phyloP scores from a whole-genome alignment of 495 filamentous ascomycete genomes.

The Pyronema omphalodes region DNA sequence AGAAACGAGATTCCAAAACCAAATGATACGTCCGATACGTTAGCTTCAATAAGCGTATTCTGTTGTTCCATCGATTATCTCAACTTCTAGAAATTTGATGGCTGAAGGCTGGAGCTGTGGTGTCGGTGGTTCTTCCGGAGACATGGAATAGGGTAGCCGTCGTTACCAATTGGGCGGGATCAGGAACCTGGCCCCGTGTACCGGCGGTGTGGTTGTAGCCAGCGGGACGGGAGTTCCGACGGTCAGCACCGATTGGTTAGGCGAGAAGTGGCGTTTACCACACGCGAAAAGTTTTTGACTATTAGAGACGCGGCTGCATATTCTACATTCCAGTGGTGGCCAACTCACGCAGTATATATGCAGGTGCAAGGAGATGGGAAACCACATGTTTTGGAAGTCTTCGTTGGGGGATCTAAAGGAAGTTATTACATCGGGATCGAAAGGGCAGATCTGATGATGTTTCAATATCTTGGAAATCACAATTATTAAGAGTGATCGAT shows the following conservation, averaged over 20 bases:
- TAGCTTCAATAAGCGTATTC: too few relatives aligned
- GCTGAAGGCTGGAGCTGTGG: neutral
- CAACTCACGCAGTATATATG: neutral
- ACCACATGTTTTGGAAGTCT: neutral
- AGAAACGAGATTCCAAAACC: too few relatives aligned
- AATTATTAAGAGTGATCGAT: neutral
- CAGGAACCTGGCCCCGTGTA: neutral
- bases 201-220: neutral
- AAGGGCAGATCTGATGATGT: neutral
- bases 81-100: neutral
- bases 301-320: neutral
- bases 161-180: neutral
- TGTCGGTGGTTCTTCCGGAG: neutral
- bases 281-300: neutral
- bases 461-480: neutral
- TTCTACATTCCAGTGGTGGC: neutral
- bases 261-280: neutral
- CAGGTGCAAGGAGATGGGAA: neutral
- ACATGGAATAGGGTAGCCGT: neutral
- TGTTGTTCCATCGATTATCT: too few relatives aligned
- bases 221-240: neutral
- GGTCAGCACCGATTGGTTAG: neutral
- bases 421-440: neutral
- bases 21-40: too few relatives aligned
- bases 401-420: neutral